Evolutionary conservation across 179 eudicot species (phyloP).

Genomic region (Beta lomatogona): DNA sequence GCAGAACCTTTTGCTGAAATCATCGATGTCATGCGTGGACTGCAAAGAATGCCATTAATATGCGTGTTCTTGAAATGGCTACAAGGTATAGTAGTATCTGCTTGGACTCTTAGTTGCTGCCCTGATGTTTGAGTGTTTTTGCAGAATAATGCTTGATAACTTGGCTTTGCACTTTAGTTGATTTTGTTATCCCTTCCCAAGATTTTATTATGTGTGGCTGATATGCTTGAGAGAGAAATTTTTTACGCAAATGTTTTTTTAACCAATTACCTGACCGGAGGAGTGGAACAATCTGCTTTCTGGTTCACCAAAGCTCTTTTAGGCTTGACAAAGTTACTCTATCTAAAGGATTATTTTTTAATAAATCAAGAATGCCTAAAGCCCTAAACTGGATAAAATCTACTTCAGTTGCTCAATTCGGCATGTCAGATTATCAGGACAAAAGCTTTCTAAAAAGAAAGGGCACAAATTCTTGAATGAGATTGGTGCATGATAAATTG

Average conservation of each 20-base stretch:
- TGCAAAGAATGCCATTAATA: constrained; percentile 48
- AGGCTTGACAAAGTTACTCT: neutral
- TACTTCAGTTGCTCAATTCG: neutral
- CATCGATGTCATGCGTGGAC: constrained; percentile 61
- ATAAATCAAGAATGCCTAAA: neutral
- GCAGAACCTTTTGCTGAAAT: constrained; percentile 62
- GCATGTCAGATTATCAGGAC: neutral
- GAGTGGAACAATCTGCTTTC: neutral
- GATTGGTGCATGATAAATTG: too few relatives aligned
- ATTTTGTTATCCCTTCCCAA: neutral
- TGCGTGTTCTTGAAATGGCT: constrained; percentile 60
- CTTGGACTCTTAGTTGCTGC: neutral
- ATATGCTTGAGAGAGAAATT: neutral
- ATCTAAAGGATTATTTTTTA: neutral
- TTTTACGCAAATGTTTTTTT: neutral
- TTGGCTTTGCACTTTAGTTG: neutral
- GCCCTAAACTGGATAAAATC: neutral
- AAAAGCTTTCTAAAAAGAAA: neutral
- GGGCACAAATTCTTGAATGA: too few relatives aligned
- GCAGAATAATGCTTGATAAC: neutral
- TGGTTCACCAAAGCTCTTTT: neutral
- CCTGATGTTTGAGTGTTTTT: neutral
- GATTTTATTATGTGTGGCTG: neutral
- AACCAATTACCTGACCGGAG: neutral
- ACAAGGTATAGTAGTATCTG: constrained; percentile 40